Conservation (phyloP, 1,284 basidiomycete genomes). For the Quambalaria eucalypti region DNA sequence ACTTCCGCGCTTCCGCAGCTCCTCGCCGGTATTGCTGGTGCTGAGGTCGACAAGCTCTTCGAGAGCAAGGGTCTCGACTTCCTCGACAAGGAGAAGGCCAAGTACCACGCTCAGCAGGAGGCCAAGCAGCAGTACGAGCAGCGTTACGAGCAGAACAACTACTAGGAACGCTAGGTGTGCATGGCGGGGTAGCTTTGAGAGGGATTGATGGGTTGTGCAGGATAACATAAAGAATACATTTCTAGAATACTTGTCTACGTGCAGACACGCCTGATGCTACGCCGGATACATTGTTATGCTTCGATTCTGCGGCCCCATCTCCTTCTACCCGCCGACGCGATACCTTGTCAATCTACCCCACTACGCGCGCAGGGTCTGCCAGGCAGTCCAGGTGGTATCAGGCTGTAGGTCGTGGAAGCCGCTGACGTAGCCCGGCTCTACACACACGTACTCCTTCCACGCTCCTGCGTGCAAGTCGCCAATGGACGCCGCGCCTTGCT, state of each 20-base stretch:
- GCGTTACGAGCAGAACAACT: constrained; percentile 24
- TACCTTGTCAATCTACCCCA: too few relatives aligned
- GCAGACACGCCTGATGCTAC: too few relatives aligned
- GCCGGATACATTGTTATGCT: too few relatives aligned
- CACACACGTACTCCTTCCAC: constrained; percentile 45
- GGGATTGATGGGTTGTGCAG: too few relatives aligned
- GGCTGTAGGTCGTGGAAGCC: constrained; percentile 34
- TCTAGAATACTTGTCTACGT: too few relatives aligned
- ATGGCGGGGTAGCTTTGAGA: too few relatives aligned
- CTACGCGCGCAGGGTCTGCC: too few relatives aligned
- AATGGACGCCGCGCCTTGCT: constrained; percentile 40
- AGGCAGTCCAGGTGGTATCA: too few relatives aligned
- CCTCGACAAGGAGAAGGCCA: constrained; percentile 49
- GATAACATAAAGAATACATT: too few relatives aligned
- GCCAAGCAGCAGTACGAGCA: constrained; percentile 27
- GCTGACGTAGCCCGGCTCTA: constrained; percentile 46
- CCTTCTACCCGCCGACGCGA: too few relatives aligned
- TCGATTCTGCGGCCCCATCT: too few relatives aligned
- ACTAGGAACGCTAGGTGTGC: too few relatives aligned
- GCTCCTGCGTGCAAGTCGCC: constrained; percentile 46
- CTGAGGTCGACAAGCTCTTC: constrained; percentile 43
- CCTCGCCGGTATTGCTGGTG: constrained; percentile 51
- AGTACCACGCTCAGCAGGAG: constrained; percentile 47
- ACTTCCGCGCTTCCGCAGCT: neutral
- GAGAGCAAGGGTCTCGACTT: constrained; percentile 37